Conservation (phyloP, 441 rosid species). For the Bocquillonia castaneifolia region DNA sequence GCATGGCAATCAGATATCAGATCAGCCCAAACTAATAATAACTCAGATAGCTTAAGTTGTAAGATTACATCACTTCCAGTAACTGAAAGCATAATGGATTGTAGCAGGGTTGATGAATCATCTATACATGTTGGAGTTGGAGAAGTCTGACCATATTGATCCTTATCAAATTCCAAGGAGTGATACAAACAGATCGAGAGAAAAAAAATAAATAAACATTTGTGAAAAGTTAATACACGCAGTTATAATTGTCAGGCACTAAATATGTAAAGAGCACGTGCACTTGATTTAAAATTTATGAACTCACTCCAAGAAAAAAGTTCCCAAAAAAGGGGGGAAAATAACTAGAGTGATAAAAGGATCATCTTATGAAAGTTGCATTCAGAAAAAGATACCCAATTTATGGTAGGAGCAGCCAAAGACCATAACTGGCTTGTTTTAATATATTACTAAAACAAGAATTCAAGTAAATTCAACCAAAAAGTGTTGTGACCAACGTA, state of each 20-base stretch:
- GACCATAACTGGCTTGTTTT: not conserved
- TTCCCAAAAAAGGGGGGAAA: not conserved
- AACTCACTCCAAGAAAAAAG: not conserved
- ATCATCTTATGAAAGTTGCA: not conserved
- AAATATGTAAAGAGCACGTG: not conserved
- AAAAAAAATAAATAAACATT: not conserved
- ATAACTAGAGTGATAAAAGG: not conserved
- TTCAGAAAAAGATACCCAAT: not conserved
- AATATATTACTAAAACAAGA: conserved; percentile 12
- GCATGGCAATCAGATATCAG: conserved; percentile 76
- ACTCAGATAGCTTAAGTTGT: conserved; percentile 55
- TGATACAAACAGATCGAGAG: not conserved
- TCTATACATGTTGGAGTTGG: conserved; percentile 54
- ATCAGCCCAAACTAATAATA: conserved; percentile 69
- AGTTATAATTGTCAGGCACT: not conserved
- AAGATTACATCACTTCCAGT: conserved; percentile 34
- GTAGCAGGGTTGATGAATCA: conserved; percentile 60
- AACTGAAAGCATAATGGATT: conserved; percentile 53
- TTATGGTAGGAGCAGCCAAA: not conserved
- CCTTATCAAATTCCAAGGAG: conserved; percentile 23
- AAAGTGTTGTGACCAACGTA: not conserved
- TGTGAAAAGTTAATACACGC: not conserved
- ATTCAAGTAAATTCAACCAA: not conserved
- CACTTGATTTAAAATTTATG: not conserved
- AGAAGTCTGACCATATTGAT: conserved; percentile 44